These are phyloP conservation scores for Phalaenopsis aphrodite DNA, from an alignment of 106 monocot genomes.

Conservation along the genomic window DNA sequence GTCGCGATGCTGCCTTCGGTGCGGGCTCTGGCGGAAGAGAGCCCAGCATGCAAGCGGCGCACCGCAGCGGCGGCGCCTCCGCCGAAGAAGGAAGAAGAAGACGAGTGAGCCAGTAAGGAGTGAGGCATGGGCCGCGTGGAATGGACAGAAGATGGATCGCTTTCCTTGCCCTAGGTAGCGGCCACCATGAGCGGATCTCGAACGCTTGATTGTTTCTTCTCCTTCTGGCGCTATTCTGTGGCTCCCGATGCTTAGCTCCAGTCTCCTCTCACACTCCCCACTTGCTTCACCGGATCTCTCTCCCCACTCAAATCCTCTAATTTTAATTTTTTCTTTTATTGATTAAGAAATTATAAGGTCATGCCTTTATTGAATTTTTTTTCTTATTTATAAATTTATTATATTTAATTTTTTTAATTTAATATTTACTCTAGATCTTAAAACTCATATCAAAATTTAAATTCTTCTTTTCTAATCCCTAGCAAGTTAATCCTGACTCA, in stretches of 20 bases:
- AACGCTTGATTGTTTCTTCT: background rate
- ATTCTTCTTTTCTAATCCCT: no score
- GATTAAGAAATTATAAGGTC: no score
- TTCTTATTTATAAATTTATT: no score
- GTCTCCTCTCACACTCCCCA: background rate
- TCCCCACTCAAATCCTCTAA: background rate
- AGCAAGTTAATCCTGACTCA: no score
- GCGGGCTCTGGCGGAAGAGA: slow-evolving; percentile 4
- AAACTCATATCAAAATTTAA: no score
- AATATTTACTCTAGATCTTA: no score
- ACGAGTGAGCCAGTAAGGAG: background rate
- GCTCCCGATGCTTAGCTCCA: background rate
- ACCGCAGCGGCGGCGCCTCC: background rate
- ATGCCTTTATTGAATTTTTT: no score
- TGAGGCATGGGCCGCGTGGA: background rate
- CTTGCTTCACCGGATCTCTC: background rate
- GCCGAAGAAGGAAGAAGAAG: slow-evolving; percentile 3
- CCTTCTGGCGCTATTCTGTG: background rate
- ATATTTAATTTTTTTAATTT: no score
- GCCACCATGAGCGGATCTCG: background rate
- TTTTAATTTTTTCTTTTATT: no score
- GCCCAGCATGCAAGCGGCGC: background rate
- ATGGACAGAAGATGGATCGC: background rate
- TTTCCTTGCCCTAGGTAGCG: background rate
- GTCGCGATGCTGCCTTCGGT: slow-evolving; percentile 2